These are phyloP conservation scores for Hordeum marinum DNA, from an alignment of 176 grass and related monocot genomes.

Conservation along the genomic window DNA sequence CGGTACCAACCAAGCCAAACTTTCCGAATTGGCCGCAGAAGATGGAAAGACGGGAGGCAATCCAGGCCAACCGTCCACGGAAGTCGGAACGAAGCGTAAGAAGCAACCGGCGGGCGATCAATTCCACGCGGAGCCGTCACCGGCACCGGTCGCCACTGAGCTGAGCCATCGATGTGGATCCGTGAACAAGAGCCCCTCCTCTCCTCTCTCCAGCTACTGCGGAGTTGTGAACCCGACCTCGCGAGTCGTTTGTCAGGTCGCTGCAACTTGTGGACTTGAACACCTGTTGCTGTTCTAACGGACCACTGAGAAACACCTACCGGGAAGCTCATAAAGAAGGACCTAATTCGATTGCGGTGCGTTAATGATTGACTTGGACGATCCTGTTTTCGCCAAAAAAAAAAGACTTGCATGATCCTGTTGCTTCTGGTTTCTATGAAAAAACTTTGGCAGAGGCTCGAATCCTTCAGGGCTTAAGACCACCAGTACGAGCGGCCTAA, in stretches of 20 bases:
- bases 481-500: not conserved
- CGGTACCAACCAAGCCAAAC: not conserved
- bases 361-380: not conserved
- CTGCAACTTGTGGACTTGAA: not conserved
- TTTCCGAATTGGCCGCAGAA: not conserved
- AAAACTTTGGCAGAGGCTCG: not conserved
- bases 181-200: not conserved
- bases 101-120: not conserved
- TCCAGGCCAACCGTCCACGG: not conserved
- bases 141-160: not conserved
- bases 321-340: not conserved
- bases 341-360: not conserved
- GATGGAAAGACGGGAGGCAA: not conserved
- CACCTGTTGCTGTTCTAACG: not conserved
- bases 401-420: too few relatives aligned
- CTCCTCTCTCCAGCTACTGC: not conserved
- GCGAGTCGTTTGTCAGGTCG: not conserved
- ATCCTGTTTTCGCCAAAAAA: too few relatives aligned
- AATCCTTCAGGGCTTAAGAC: not conserved
- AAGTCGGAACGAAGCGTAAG: not conserved
- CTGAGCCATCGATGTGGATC: not conserved
- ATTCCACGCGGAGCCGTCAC: not conserved
- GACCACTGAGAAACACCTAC: not conserved
- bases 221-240: not conserved
- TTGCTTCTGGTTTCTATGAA: too few relatives aligned